Evolutionary conservation across 805 yeast species (phyloP), one percentile per base, ranked within the genome.

Genomic region (Vanderwaltozyma yarrowii): DNA sequence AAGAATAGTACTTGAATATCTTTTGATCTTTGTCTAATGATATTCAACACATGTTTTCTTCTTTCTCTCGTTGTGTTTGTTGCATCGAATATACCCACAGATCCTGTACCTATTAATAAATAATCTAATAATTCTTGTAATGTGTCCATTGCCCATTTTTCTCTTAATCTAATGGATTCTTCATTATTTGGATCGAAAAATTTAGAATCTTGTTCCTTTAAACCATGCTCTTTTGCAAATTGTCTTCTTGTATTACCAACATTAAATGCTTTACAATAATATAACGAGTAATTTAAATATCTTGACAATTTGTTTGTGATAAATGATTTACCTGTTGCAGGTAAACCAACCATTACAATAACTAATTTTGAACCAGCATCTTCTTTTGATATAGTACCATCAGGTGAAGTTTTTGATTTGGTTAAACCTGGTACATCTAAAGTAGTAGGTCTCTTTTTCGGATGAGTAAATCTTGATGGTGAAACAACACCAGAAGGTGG

Each of bases 81-180:
- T 1, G 92, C 92, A 61, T 82, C 94, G 56, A 82, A 81, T 9
- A 89, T 85, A 2, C 96, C 98, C 8, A 89, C 96, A 5, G 88
- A 78, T 2, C 97, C 97, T 24, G 78, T 75, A 0, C 86, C 94
- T 12, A 74, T 70, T 34, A 87, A 57, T 4, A 92, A 71, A 60
- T 84, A 88, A 48, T 88, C 89, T 26, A 89, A 65, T 39, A 89
- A 62, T 51, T 80, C 82, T 43, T 86, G 89, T 40, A 89, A 64
- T 0, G 98, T 89, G 46, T 89, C 95, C 76, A 81, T 78, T 0
- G 98, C 98, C 97, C 97, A 92, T 58, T 81, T 74, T 52, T 89
- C 96, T 43, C 97, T 73, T 32, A 86, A 64, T 24, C 69, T 66
- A 3, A 74, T 74, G 14, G 80, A 75, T 12, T 73, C 65, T 30